Percentiles rank a stretch among this genome's conserved stretches.
Conservation (phyloP, 345 rosid genomes). For the Crucihimalaya himalaica region DNA sequence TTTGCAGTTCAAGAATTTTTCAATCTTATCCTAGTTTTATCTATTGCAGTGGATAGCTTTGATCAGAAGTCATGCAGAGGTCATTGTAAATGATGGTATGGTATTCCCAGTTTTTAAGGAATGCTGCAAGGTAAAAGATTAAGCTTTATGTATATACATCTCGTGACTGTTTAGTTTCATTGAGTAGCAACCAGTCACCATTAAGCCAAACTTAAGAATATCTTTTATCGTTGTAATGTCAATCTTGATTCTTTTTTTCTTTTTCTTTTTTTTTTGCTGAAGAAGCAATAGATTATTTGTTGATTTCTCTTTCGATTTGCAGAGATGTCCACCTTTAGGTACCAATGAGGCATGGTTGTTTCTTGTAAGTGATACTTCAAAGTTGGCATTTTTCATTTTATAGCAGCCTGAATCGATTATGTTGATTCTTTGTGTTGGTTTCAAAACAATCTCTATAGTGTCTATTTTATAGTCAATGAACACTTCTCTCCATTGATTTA, state of each 20-base stretch:
- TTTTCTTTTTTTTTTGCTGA: not conserved
- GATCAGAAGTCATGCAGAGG: constrained; percentile 73
- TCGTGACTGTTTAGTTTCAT: constrained; percentile 7
- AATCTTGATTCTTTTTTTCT: not conserved
- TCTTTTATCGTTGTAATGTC: not conserved
- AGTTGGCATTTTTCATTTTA: constrained; percentile 6
- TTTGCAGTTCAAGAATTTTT: not conserved
- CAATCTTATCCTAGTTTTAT: not conserved
- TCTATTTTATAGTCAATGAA: constrained; percentile 3
- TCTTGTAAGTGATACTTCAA: constrained; percentile 51
- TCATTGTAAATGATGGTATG: constrained; percentile 62
- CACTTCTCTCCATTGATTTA: not conserved
- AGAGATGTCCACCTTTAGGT: constrained; percentile 76
- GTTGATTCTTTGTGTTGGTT: constrained; percentile 1
- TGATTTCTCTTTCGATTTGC: constrained; percentile 39
- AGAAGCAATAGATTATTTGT: not conserved
- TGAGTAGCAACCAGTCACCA: constrained; percentile 6
- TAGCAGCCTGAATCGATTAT: constrained; percentile 5
- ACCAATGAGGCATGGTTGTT: constrained; percentile 59
- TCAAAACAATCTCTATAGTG: not conserved
- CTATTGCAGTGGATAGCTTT: constrained; percentile 81
- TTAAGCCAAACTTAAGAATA: not conserved
- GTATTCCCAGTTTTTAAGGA: constrained; percentile 66
- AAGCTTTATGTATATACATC: not conserved
- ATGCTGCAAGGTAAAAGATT: constrained; percentile 69